Conservation (phyloP, 2,329 filamentous ascomycete species). For the Talaromyces piceae region DNA sequence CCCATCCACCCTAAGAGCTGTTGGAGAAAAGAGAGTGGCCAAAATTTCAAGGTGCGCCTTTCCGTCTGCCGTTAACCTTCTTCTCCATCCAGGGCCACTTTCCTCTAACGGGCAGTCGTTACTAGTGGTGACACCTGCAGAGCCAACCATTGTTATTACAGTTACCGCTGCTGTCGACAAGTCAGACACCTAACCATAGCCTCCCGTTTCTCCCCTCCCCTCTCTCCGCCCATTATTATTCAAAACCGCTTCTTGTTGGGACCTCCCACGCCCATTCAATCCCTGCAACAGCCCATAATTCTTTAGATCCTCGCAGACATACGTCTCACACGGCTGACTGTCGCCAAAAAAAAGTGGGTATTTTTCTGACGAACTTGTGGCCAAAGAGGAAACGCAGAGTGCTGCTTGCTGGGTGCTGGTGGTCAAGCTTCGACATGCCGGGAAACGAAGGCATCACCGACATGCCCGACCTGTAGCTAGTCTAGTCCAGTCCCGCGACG, state of each 20-base stretch:
- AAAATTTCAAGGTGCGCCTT: conserved; percentile 1
- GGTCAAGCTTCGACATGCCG: conserved; percentile 25
- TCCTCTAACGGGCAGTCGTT: neutral
- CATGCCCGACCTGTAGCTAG: conserved; percentile 32
- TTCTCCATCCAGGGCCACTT: neutral
- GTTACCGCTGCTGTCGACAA: neutral
- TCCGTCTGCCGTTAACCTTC: neutral
- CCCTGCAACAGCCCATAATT: neutral
- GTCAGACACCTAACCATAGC: neutral
- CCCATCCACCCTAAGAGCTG: neutral
- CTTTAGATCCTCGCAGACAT: neutral
- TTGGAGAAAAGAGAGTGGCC: neutral
- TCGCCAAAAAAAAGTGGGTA: neutral
- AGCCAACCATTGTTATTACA: neutral
- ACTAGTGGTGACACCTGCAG: neutral
- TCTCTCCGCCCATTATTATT: neutral
- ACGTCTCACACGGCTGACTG: neutral
- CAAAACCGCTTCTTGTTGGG: conserved; percentile 1
- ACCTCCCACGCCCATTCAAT: neutral
- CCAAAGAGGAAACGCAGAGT: neutral
- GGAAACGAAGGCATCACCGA: conserved; percentile 28
- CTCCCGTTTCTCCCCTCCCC: neutral
- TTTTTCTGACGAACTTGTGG: neutral
- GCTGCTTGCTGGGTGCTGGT: neutral
- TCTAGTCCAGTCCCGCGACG: conserved; percentile 27